Percentiles rank a stretch among this genome's conserved stretches.
Conservation (phyloP, 78 protist species). For the Dictyostelium capitatum region DNA sequence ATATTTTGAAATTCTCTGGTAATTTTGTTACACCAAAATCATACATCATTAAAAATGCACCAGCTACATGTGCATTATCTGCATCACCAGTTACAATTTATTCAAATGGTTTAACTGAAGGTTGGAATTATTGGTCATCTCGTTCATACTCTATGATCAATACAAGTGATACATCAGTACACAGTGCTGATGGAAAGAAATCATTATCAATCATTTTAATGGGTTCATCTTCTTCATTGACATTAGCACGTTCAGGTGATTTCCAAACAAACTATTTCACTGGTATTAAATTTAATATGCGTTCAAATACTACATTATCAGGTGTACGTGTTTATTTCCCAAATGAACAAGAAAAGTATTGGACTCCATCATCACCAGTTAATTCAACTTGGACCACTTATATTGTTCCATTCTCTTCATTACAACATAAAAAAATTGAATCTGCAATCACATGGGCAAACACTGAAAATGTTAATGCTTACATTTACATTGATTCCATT, state of each 20-base stretch:
- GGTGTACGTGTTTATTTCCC: constrained; percentile 43
- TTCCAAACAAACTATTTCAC: constrained; percentile 34
- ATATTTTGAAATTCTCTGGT: neutral
- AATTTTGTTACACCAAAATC: constrained; percentile 33
- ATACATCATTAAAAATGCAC: neutral
- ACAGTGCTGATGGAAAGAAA: neutral
- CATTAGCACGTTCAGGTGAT: constrained; percentile 34
- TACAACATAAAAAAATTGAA: constrained; percentile 24
- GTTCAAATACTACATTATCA: neutral
- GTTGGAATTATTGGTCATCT: constrained; percentile 41
- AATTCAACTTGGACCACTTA: constrained; percentile 22
- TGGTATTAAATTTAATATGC: constrained; percentile 48
- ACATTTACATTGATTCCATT: constrained; percentile 23
- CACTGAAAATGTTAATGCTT: neutral
- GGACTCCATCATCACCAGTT: constrained; percentile 38
- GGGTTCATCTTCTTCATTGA: constrained; percentile 22
- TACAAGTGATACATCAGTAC: constrained; percentile 8
- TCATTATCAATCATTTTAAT: constrained; percentile 11
- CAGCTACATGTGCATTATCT: constrained; percentile 23
- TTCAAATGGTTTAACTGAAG: constrained; percentile 35
- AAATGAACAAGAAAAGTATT: neutral
- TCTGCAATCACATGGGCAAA: constrained; percentile 33
- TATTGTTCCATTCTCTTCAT: neutral
- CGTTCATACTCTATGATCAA: constrained; percentile 21
- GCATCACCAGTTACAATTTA: constrained; percentile 37